Percentiles rank a stretch among this genome's conserved stretches.
Evolutionary conservation across 495 filamentous ascomycete genomes (phyloP).

Genomic region (Barbatosphaeria neglecta): DNA sequence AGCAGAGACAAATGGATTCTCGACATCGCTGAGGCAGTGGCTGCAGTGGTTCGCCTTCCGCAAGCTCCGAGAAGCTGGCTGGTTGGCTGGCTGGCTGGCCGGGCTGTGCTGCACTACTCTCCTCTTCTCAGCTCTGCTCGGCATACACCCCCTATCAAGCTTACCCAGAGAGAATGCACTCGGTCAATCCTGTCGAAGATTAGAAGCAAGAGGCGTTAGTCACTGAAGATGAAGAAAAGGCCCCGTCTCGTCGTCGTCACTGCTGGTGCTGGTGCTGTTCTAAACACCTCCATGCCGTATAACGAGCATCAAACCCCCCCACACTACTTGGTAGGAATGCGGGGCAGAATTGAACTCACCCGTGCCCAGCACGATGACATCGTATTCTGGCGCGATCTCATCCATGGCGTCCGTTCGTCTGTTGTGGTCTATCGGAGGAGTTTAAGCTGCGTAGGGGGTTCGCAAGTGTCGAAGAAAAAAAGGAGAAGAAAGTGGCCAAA

Average conservation of each 20-base stretch:
- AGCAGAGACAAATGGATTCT: too few relatives aligned
- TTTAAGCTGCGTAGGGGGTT: background rate
- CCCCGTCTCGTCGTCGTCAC: too few relatives aligned
- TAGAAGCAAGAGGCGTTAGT: background rate
- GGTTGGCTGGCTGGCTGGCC: too few relatives aligned
- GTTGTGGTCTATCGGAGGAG: background rate
- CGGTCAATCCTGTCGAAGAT: conserved; percentile 64
- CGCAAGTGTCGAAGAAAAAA: background rate
- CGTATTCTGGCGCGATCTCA: conserved; percentile 93
- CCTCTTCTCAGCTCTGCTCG: background rate
- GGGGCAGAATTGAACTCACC: conserved; percentile 48
- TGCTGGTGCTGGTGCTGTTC: too few relatives aligned
- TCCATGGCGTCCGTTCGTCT: conserved; percentile 49
- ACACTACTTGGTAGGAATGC: conserved; percentile 1
- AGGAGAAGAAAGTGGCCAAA: background rate
- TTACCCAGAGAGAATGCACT: conserved; percentile 97
- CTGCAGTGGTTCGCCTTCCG: too few relatives aligned
- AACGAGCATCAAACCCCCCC: too few relatives aligned
- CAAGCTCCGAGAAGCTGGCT: too few relatives aligned
- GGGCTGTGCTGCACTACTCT: too few relatives aligned
- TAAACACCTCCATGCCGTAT: too few relatives aligned
- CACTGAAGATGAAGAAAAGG: background rate
- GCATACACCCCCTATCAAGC: conserved; percentile 6
- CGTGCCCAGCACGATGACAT: conserved; percentile 96
- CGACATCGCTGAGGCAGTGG: too few relatives aligned